phyloP scores from a whole-genome alignment of 768 basidiomycete species.

The Ramaria sp. region DNA sequence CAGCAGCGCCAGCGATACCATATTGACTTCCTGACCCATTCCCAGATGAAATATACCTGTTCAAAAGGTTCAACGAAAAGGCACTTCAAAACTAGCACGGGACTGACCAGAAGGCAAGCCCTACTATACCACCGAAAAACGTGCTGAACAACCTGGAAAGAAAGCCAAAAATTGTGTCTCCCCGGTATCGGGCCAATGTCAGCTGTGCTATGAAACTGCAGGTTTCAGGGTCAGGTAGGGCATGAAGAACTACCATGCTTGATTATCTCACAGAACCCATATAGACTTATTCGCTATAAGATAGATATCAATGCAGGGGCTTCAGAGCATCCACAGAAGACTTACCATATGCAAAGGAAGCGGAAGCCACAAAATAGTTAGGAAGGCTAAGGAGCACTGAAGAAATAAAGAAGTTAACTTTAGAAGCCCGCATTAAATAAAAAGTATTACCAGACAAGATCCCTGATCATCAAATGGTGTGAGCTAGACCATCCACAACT shows the following conservation, averaged over 20 bases:
- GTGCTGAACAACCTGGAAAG: constrained; percentile 51
- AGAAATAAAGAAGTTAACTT: not conserved
- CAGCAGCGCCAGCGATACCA: constrained; percentile 57
- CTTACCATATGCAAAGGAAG: constrained; percentile 48
- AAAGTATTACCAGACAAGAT: constrained; percentile 41
- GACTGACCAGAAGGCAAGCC: constrained; percentile 52
- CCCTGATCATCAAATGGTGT: not conserved
- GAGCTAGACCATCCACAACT: not conserved
- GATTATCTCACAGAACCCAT: constrained; percentile 53
- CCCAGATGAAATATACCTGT: constrained; percentile 64
- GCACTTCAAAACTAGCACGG: not conserved
- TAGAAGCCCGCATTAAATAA: not conserved
- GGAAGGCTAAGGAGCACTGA: constrained; percentile 51
- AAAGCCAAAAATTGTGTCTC: constrained; percentile 63
- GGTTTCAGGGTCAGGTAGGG: not conserved
- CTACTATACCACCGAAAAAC: constrained; percentile 51
- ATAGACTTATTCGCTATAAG: constrained; percentile 46
- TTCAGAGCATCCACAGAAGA: constrained; percentile 5
- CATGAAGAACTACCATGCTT: not conserved
- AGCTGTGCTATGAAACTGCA: constrained; percentile 65
- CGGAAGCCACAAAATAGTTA: constrained; percentile 41
- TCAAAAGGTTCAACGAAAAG: not conserved
- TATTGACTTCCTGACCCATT: constrained; percentile 48
- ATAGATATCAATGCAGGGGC: constrained; percentile 3
- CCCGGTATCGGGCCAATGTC: constrained; percentile 58